These are phyloP conservation scores for Aspergillus brasiliensis DNA, from an alignment of 2,329 filamentous ascomycete genomes.

Conservation along the genomic window DNA sequence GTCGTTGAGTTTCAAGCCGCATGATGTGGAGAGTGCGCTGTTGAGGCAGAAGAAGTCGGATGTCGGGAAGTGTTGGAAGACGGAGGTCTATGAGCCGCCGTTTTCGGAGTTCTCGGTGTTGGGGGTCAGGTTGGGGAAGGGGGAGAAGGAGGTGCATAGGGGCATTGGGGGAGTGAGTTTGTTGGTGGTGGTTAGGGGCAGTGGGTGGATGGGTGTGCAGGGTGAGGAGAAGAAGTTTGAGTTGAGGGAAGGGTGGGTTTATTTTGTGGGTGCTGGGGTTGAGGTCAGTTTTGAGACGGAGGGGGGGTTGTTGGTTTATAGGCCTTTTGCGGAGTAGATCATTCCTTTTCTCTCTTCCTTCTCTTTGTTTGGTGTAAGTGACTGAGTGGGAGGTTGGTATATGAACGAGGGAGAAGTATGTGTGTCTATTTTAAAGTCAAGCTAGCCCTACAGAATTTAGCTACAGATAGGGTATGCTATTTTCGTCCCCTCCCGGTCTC, in stretches of 20 bases:
- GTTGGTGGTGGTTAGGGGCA: conserved; percentile 63
- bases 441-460: neutral
- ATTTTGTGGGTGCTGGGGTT: conserved; percentile 64
- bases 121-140: conserved; percentile 56
- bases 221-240: conserved; percentile 51
- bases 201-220: conserved; percentile 58
- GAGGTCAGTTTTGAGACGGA: conserved; percentile 50
- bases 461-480: neutral
- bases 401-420: too few relatives aligned
- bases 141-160: conserved; percentile 61
- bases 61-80: conserved; percentile 61
- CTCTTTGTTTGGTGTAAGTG: too few relatives aligned
- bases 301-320: conserved; percentile 52
- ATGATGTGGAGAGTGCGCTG: conserved; percentile 59
- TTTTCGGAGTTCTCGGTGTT: conserved; percentile 74
- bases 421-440: neutral
- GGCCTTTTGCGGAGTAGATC: conserved; percentile 44
- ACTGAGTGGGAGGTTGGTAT: too few relatives aligned
- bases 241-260: conserved; percentile 65
- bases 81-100: conserved; percentile 65
- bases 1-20: conserved; percentile 65
- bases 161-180: conserved; percentile 64
- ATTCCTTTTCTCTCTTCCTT: neutral
- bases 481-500: neutral
- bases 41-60: conserved; percentile 54